Base-by-base conservation (phyloP, 1,284 basidiomycete genomes). In the Wallemia ichthyophaga region DNA sequence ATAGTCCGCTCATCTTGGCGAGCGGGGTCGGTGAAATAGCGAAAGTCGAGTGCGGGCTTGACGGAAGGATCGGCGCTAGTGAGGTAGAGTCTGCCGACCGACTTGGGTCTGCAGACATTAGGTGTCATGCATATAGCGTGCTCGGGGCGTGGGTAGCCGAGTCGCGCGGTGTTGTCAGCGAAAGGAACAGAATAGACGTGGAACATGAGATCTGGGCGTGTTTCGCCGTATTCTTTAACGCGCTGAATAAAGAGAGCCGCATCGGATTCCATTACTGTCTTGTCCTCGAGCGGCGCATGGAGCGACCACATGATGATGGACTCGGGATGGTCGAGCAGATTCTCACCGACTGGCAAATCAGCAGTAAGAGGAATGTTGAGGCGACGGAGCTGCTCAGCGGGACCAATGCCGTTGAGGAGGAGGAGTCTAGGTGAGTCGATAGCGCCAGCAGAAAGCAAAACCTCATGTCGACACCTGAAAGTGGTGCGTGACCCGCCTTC, bases 351-450 rank as follows among this genome's bases (percentile, higher is more conserved):
- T 2, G 73, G 71, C 5, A 77, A 66, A 26, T 73, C 67, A 58
- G 73, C 62, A 59, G 69, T 68, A 31, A 69, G 62, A 1, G 67
- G 62, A 31, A 78, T 66, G 1, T 71, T 72, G 2, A 74, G 62
- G 25, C 62, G 65, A 32, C 69, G 65, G 2, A 78, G 66, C 3
- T 76, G 66, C 9, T 67, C 64, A 2, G 64, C 64, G 24, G 71
- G 66, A 15, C 76, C 76, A 26, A 78, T 72, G 1, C 76, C 76
- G 0, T 74, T 75, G 23, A 75, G 67, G 56, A 77, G 73, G 1
- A 77, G 67, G 13, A 78, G 67, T 54, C 75, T 69, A 0, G 74
- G 73, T 1, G 71, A 70, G 63, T 74, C 73, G 57, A 75, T 24
- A 25, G 55, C 55, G 25, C 55, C 55, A 17, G 55, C 55, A 19